Evolutionary conservation across 495 filamentous ascomycete species (phyloP).

Genomic region (Penicillium verhagenii): DNA sequence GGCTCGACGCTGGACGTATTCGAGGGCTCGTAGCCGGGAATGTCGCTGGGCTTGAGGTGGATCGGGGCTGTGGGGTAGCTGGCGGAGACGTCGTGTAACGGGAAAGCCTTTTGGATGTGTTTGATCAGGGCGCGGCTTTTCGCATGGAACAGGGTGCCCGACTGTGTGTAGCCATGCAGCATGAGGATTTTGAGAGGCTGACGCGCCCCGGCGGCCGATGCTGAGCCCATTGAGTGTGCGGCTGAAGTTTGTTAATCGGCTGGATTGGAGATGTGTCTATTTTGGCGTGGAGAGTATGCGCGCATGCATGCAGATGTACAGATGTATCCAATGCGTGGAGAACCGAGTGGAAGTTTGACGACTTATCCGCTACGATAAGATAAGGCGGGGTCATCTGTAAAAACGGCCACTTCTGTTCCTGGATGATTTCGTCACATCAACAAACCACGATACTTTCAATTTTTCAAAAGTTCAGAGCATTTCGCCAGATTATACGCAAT

Average conservation of each 20-base stretch:
- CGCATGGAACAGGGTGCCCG: conserved; percentile 78
- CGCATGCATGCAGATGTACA: neutral
- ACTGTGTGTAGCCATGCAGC: conserved; percentile 83
- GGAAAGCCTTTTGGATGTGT: conserved; percentile 69
- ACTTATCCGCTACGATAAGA: conserved; percentile 12
- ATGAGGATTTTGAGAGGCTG: conserved; percentile 55
- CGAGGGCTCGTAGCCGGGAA: conserved; percentile 61
- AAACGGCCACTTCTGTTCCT: neutral
- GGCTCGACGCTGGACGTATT: conserved; percentile 22
- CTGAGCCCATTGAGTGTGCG: conserved; percentile 22
- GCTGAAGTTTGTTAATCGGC: neutral
- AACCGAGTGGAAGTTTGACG: neutral
- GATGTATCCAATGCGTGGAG: neutral
- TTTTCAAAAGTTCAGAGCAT: no score
- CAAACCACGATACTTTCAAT: conserved; percentile 1
- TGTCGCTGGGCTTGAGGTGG: conserved; percentile 62
- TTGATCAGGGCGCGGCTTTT: conserved; percentile 89
- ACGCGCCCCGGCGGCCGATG: conserved; percentile 17
- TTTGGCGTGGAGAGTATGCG: no score
- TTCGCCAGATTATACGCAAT: no score
- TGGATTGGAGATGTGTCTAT: neutral
- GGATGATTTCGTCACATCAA: conserved; percentile 15
- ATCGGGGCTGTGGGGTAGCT: conserved; percentile 54
- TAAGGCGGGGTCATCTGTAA: neutral
- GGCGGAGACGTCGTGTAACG: conserved; percentile 50